Evolutionary conservation across 805 yeast genomes (phyloP), one percentile per base, ranked within the genome.

Genomic region (Nakazawaea holstii): DNA sequence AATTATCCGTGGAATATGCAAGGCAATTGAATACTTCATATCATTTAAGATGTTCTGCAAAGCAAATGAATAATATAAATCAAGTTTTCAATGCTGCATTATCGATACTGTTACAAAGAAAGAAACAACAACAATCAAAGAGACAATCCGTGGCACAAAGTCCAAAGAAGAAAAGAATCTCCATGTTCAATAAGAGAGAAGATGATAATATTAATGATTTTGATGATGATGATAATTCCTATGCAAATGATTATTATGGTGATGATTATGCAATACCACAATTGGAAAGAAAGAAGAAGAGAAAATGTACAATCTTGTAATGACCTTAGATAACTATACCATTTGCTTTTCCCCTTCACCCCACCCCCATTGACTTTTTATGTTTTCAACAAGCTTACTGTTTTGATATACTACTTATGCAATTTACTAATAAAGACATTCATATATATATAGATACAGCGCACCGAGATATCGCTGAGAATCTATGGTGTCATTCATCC

Each of bases 21-120:
- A 31, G 24, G 15, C 74, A 74, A 35, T 73, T 84, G 47, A 85
- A 84, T 33, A 92, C 95, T 0, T 68, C 77, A 30, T 81, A 79
- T 4, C 92, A 87, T 60, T 64, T 87, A 44, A 86, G 84, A 61
- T 88, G 96, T 60, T 86, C 95, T 7, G 88, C 96, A 5, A 83
- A 80, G 54, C 69, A 75, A 15, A 79, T 80, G 71, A 72, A 74
- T 49, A 87, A 88, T 48, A 78, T 91, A 8, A 68, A 70, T 42
- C 76, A 79, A 31, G 82, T 89, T 1, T 90, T 91, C 61, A 75
- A 84, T 56, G 67, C 72, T 41, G 88, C 88, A 8, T 62, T 77
- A 49, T 58, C 66, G 49, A 62, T 55, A 58, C 69, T 52, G 52
- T 35, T 60, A 17, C 35, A 43, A 26, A 50, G 44, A 13, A 49